Percentiles rank a stretch among this genome's conserved stretches.
These are phyloP conservation scores for Thuidium tamariscinum DNA, from an alignment of 225 moss, liverwort and hornwort species.

Conservation along the genomic window DNA sequence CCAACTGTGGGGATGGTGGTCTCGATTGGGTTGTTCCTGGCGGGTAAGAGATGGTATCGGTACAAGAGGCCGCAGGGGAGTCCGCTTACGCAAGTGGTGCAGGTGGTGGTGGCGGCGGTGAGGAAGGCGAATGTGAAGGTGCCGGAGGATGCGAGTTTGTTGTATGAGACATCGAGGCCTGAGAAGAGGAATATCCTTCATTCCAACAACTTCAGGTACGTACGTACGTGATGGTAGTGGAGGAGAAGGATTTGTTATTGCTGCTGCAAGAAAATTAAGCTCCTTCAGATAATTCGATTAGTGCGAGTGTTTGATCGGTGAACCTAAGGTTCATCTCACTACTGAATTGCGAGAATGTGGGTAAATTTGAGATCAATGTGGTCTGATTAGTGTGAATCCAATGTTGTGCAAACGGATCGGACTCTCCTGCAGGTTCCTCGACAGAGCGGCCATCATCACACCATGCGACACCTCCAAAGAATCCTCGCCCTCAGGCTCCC, in stretches of 20 bases:
- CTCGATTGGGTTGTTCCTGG: slow-evolving; percentile 9
- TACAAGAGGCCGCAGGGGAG: slow-evolving; percentile 40
- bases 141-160: background rate
- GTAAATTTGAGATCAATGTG: background rate
- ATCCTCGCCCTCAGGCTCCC: background rate
- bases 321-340: no score
- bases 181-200: slow-evolving; percentile 18
- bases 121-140: slow-evolving; percentile 7
- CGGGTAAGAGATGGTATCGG: slow-evolving; percentile 11
- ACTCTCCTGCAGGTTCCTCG: slow-evolving; percentile 18
- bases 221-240: background rate
- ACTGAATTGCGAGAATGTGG: background rate
- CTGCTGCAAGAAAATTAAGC: background rate
- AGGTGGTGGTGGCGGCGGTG: slow-evolving; percentile 38
- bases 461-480: background rate
- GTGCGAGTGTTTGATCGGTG: background rate
- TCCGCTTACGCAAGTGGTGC: slow-evolving; percentile 38
- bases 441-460: slow-evolving; percentile 32
- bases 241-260: background rate
- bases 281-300: background rate
- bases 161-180: background rate
- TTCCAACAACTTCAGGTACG: slow-evolving; percentile 8
- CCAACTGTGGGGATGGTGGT: slow-evolving; percentile 15
- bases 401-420: background rate
- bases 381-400: background rate